Evolutionary conservation across 2,329 filamentous ascomycete species (phyloP).

Genomic region (Aureobasidium sp.): DNA sequence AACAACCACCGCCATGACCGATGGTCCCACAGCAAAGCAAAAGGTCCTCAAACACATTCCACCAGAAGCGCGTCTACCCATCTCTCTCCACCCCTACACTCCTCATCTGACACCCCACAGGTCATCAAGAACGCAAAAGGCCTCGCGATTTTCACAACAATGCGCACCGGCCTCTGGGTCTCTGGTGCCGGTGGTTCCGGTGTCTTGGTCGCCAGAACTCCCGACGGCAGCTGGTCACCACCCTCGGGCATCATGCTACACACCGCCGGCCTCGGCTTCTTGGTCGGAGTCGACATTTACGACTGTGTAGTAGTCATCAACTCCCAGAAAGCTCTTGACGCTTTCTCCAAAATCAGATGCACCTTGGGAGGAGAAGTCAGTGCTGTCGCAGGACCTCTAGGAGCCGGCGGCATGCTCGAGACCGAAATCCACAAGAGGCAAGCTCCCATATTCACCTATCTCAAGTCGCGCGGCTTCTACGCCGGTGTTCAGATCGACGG

Average conservation of each 20-base stretch:
- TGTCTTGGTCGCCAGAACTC: constrained; percentile 73
- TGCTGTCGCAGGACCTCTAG: constrained; percentile 68
- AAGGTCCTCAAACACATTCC: constrained; percentile 76
- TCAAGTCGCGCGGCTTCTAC: constrained; percentile 85
- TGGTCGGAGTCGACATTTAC: constrained; percentile 90
- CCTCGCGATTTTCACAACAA: constrained; percentile 88
- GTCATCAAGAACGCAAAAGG: constrained; percentile 87
- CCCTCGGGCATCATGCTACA: constrained; percentile 88
- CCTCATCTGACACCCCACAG: constrained; percentile 25
- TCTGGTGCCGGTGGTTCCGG: constrained; percentile 87
- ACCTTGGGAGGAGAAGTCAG: constrained; percentile 77
- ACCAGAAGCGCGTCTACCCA: constrained; percentile 36
- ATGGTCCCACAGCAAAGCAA: constrained; percentile 54
- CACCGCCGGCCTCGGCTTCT: constrained; percentile 79
- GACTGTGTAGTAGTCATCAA: constrained; percentile 94
- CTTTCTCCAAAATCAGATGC: constrained; percentile 71
- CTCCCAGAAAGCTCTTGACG: constrained; percentile 72
- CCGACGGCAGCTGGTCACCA: constrained; percentile 84
- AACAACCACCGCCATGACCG: constrained; percentile 35
- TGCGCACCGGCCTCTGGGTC: constrained; percentile 88
- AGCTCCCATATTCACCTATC: constrained; percentile 72
- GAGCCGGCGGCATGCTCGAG: constrained; percentile 63
- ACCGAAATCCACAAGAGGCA: constrained; percentile 53
- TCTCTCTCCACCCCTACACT: not conserved
- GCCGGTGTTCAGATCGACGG: constrained; percentile 82